These are phyloP conservation scores for Pichia terricola DNA, from an alignment of 1,139 yeast species.

Conservation along the genomic window DNA sequence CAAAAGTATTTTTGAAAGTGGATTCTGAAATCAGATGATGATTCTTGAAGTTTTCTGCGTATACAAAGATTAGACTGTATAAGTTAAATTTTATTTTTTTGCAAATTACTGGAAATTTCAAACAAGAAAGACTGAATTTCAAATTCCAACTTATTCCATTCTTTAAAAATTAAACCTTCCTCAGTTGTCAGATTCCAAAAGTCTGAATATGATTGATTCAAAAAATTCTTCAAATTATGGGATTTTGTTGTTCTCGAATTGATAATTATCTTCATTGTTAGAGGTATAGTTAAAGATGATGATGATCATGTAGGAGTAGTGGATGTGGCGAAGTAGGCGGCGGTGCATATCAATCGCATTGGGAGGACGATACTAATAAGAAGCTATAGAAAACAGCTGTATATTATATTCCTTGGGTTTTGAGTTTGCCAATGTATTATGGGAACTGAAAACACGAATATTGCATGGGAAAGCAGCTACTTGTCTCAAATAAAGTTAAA, in stretches of 20 bases:
- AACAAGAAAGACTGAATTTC: slow-evolving; percentile 21
- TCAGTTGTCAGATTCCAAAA: slow-evolving; percentile 22
- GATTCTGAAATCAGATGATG: slow-evolving; percentile 13
- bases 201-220: slow-evolving; percentile 17
- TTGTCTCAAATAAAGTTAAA: too few species aligned
- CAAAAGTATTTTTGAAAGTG: slow-evolving; percentile 22
- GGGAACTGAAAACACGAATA: too few species aligned
- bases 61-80: slow-evolving; percentile 41
- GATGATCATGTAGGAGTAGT: not conserved
- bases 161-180: slow-evolving; percentile 15
- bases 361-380: too few species aligned
- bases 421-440: too few species aligned
- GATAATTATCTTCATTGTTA: slow-evolving; percentile 16
- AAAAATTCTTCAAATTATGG: slow-evolving; percentile 17
- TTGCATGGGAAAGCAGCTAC: too few species aligned
- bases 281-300: slow-evolving; percentile 10
- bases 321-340: too few species aligned
- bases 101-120: slow-evolving; percentile 11
- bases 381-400: too few species aligned
- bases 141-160: slow-evolving; percentile 21
- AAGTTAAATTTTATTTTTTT: slow-evolving; percentile 33
- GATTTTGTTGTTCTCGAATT: slow-evolving; percentile 20
- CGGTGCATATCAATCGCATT: too few species aligned
- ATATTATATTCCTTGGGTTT: too few species aligned
- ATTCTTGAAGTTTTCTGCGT: slow-evolving; percentile 19